phyloP scores from a whole-genome alignment of 805 yeast species.

The Lachancea sp. region DNA sequence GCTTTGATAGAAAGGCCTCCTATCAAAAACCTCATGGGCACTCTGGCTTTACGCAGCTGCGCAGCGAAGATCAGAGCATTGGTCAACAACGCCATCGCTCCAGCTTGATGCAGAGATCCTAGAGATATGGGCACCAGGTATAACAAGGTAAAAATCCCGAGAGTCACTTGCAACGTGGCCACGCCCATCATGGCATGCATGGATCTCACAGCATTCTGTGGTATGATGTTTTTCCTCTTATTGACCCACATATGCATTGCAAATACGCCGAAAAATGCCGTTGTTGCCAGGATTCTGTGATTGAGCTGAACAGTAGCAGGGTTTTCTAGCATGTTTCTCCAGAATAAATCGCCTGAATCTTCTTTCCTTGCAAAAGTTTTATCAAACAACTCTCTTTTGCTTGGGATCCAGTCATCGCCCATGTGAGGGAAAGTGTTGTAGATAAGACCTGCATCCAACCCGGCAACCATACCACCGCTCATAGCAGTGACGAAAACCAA shows the following conservation, averaged over 20 bases:
- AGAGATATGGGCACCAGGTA: constrained; percentile 87
- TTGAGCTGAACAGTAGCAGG: constrained; percentile 93
- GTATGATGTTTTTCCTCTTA: constrained; percentile 50
- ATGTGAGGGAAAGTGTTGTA: constrained; percentile 95
- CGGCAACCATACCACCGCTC: constrained; percentile 98
- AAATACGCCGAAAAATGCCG: constrained; percentile 67
- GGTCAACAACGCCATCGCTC: constrained; percentile 85
- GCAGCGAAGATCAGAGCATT: constrained; percentile 59
- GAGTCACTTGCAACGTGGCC: constrained; percentile 71
- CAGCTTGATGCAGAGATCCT: constrained; percentile 96
- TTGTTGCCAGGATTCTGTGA: constrained; percentile 78
- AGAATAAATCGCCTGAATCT: constrained; percentile 68
- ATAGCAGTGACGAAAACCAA: constrained; percentile 84
- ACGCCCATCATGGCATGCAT: constrained; percentile 73
- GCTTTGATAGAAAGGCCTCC: constrained; percentile 32
- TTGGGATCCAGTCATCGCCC: constrained; percentile 82
- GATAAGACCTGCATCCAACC: constrained; percentile 93
- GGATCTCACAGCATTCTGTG: constrained; percentile 46
- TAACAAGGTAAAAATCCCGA: constrained; percentile 81
- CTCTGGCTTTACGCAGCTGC: constrained; percentile 53
- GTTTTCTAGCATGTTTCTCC: constrained; percentile 92
- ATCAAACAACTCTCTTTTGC: constrained; percentile 69
- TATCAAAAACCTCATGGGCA: constrained; percentile 33
- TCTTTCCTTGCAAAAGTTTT: constrained; percentile 60
- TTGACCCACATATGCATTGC: constrained; percentile 66